phyloP scores from a whole-genome alignment of 1,139 yeast genomes.

The Pichia sp. region DNA sequence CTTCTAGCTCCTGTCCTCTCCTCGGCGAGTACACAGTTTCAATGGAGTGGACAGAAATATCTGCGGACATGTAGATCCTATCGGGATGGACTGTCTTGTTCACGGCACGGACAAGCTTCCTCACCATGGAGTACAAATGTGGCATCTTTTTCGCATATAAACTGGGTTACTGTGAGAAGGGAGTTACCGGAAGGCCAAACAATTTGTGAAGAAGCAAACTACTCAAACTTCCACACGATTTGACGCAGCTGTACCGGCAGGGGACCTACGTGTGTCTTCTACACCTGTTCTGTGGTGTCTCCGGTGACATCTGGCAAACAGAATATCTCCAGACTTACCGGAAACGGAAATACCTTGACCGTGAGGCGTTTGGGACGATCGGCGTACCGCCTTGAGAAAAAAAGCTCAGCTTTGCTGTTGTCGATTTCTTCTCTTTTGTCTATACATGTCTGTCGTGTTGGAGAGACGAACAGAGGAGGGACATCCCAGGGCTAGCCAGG shows the following conservation, averaged over 20 bases:
- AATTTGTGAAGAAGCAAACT: no score
- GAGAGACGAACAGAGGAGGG: not conserved
- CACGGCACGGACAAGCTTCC: not conserved
- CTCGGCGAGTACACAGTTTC: not conserved
- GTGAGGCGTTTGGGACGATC: no score
- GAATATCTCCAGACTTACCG: not conserved
- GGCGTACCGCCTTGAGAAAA: no score
- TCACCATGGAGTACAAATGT: not conserved
- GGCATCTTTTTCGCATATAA: not conserved
- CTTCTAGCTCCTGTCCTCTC: not conserved
- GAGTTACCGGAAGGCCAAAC: no score
- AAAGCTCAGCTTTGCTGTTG: no score
- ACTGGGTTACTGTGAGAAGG: no score
- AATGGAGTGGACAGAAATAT: not conserved
- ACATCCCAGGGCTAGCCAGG: no score
- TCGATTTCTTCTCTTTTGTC: no score
- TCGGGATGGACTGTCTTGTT: not conserved
- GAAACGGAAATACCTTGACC: not conserved
- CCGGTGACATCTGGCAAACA: not conserved
- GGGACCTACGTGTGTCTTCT: no score
- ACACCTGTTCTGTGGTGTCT: not conserved
- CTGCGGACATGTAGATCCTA: not conserved
- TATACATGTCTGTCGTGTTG: no score
- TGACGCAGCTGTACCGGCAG: no score
- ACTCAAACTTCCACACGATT: no score